Evolutionary conservation across 345 rosid genomes (phyloP).

Genomic region (sweet orange (Citrus sinensis)): DVS_A1.0 CM039161.1:20837001-20837500

Average conservation of each 20-base stretch:
- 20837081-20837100: neutral
- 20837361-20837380: neutral
- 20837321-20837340: too few relatives aligned
- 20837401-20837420: neutral
- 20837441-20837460: neutral
- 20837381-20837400: neutral
- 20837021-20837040: neutral
- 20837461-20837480: neutral
- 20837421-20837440: neutral
- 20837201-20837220: too few relatives aligned
- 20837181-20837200: too few relatives aligned
- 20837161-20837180: neutral
- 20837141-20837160: neutral
- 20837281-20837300: neutral
- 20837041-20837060: neutral
- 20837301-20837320: too few relatives aligned
- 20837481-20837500: neutral
- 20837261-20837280: neutral
- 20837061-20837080: neutral
- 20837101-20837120: neutral
- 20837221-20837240: neutral
- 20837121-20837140: neutral
- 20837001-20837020: neutral
- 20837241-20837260: neutral
- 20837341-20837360: neutral